phyloP scores from a whole-genome alignment of 2,329 filamentous ascomycete species.

The Alternaria triticina region DNA sequence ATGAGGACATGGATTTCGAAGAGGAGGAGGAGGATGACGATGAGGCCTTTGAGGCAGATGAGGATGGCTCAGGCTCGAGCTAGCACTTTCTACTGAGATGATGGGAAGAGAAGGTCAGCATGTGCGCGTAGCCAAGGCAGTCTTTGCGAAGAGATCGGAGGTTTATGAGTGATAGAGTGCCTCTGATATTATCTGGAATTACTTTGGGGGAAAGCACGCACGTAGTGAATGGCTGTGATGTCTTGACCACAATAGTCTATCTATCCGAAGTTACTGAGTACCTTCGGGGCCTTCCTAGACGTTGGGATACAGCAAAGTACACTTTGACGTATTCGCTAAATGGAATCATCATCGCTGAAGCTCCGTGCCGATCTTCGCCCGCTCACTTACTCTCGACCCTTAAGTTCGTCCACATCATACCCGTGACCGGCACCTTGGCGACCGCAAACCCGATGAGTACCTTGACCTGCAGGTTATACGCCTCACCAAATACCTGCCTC shows the following conservation, averaged over 20 bases:
- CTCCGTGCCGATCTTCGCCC: not conserved
- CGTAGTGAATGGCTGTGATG: not conserved
- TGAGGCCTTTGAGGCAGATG: not conserved
- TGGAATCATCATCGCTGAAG: not conserved
- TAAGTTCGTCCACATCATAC: slow-evolving; percentile 19
- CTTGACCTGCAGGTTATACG: slow-evolving; percentile 22
- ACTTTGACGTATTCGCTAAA: not conserved
- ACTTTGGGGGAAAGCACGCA: not conserved
- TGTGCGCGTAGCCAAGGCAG: not conserved
- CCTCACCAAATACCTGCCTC: slow-evolving; percentile 8
- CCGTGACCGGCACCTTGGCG: slow-evolving; percentile 11
- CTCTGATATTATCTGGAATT: not conserved
- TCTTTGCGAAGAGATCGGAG: not conserved
- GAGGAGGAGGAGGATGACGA: slow-evolving; percentile 1
- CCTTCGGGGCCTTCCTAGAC: not conserved
- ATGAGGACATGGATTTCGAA: slow-evolving; percentile 13
- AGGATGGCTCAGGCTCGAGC: not conserved
- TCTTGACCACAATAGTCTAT: not conserved
- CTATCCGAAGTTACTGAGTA: not conserved
- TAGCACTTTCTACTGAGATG: not conserved
- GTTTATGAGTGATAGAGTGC: not conserved
- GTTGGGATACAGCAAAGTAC: not conserved
- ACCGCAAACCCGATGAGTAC: slow-evolving; percentile 19
- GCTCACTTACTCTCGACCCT: not conserved
- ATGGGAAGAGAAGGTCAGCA: not conserved